Percentiles rank a stretch among this genome's conserved stretches.
Evolutionary conservation across 768 basidiomycete genomes (phyloP).

Genomic region (Tulasnella sp.): DNA sequence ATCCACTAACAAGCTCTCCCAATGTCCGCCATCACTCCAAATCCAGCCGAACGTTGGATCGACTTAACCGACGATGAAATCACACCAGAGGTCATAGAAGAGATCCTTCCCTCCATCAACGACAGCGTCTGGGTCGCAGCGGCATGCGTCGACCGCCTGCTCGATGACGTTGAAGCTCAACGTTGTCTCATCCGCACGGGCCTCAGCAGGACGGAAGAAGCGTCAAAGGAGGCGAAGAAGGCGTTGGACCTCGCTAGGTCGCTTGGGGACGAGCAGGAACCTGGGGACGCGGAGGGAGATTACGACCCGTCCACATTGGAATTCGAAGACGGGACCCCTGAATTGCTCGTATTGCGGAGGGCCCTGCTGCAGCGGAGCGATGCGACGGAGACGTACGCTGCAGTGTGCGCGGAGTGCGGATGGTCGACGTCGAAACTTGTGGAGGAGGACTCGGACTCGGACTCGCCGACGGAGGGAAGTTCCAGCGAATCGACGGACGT

Average conservation of each 20-base stretch:
- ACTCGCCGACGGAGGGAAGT: constrained; percentile 14
- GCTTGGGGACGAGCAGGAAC: constrained; percentile 12
- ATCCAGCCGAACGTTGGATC: constrained; percentile 35
- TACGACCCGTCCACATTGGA: not conserved
- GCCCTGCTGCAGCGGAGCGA: constrained; percentile 60
- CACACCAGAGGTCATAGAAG: constrained; percentile 36
- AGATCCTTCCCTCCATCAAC: constrained; percentile 37
- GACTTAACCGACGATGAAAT: constrained; percentile 46
- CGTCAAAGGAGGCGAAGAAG: constrained; percentile 31
- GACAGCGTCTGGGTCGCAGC: constrained; percentile 71
- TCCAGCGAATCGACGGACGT: constrained; percentile 22
- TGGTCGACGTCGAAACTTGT: constrained; percentile 23
- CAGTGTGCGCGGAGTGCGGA: constrained; percentile 31
- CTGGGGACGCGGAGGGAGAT: constrained; percentile 18
- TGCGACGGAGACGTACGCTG: constrained; percentile 57
- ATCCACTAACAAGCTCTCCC: not conserved
- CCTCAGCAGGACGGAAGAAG: constrained; percentile 43
- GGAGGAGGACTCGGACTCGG: constrained; percentile 18
- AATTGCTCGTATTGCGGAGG: constrained; percentile 35
- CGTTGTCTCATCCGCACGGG: constrained; percentile 50
- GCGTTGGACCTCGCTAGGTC: constrained; percentile 18
- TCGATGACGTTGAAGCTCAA: constrained; percentile 46
- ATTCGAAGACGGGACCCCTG: constrained; percentile 5
- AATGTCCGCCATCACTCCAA: not conserved
- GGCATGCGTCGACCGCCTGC: constrained; percentile 57